Percentiles rank a stretch among this genome's conserved stretches.
phyloP scores from a whole-genome alignment of 257 asterid species.

The Mentha longifolia region DNA sequence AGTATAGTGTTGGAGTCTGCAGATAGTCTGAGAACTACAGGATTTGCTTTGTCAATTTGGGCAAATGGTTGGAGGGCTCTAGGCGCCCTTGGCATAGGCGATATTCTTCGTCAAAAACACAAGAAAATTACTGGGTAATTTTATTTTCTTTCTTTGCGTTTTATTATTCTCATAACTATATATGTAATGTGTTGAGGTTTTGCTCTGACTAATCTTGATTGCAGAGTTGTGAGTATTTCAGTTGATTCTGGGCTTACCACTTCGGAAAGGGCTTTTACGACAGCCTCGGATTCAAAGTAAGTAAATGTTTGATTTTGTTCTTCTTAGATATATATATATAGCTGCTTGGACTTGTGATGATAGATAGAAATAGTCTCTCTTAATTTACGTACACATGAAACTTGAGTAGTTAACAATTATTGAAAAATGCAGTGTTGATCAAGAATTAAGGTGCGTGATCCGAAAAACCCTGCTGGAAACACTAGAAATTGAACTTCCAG shows the following conservation, averaged over 20 bases:
- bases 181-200: neutral
- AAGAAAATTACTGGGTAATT: neutral
- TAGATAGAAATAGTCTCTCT: no score
- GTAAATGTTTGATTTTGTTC: neutral
- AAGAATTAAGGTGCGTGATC: neutral
- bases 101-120: constrained; percentile 15
- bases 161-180: no score
- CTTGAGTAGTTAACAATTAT: no score
- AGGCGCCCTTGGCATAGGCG: constrained; percentile 12
- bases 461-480: constrained; percentile 6
- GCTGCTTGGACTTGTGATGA: no score
- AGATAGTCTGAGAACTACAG: constrained; percentile 3
- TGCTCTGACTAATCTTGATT: neutral
- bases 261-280: neutral
- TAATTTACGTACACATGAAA: no score
- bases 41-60: constrained; percentile 20
- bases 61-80: constrained; percentile 23
- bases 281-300: neutral
- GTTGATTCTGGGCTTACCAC: constrained; percentile 5
- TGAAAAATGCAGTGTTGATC: neutral
- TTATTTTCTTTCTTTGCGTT: no score
- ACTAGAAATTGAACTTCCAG: neutral
- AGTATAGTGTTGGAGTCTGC: constrained; percentile 22
- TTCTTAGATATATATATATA: no score
- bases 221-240: neutral